Base-by-base conservation (phyloP, 805 yeast species). In the Maudiozyma barnettii region DNA sequence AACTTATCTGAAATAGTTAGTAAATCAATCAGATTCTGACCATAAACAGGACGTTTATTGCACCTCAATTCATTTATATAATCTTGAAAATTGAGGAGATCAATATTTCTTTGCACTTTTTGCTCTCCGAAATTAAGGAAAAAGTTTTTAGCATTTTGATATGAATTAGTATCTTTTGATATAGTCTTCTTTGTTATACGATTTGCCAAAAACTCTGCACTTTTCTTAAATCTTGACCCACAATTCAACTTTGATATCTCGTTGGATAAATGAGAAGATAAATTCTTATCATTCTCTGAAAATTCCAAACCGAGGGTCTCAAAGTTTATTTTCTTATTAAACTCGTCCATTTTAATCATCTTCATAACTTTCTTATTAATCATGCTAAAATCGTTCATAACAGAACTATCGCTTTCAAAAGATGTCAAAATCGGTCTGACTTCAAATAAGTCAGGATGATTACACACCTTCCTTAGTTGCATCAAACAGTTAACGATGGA, bases 401-500 rank as follows among this genome's bases (percentile, higher is more conserved):
- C 88, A 1, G 88, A 77, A 42, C 72, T 71, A 2, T 78, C 78
- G 71, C 89, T 70, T 0, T 91, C 84, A 61, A 87, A 82, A 1
- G 98, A 90, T 0, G 99, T 93, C 38, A 86, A 76, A 54, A 93
- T 86, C 0, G 98, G 98, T 49, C 99, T 74, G 6, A 90, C 96
- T 63, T 93, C 99, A 67, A 93, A 95, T 50, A 93, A 68, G 68
- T 93, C 97, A 0, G 96, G 96, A 65, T 90, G 98, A 58, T 90
- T 90, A 69, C 97, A 89, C 26, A 90, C 97, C 64, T 93, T 93
- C 59, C 99, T 78, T 58, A 93, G 71, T 65, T 93, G 99, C 99
- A 93, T 93, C 68, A 93, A 74, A 71, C 98, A 93, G 59, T 95
- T 93, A 57, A 93, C 90, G 59, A 93, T 93, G 14, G 96, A 87